Evolutionary conservation across 1,284 basidiomycete genomes (phyloP).

Genomic region (Leccinum huronense): DNA sequence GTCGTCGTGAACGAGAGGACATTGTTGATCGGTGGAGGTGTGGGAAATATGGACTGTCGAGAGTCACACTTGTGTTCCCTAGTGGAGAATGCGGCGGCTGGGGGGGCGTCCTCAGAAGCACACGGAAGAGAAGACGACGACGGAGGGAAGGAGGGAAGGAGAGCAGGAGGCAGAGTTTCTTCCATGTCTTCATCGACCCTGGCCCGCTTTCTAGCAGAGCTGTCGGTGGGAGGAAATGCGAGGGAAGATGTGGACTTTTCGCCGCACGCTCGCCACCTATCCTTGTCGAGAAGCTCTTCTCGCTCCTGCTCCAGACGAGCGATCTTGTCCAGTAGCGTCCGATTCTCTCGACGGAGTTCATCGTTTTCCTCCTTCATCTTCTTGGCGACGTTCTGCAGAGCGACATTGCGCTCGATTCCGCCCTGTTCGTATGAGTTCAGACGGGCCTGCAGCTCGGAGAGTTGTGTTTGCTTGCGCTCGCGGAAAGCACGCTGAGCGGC

Average conservation of each 20-base stretch:
- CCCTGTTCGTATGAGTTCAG: slow-evolving; percentile 86
- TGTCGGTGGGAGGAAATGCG: slow-evolving; percentile 24
- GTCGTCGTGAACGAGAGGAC: slow-evolving; percentile 37
- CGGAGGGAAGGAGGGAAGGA: slow-evolving; percentile 26
- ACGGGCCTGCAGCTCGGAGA: slow-evolving; percentile 86
- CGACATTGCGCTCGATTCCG: slow-evolving; percentile 86
- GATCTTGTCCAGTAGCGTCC: slow-evolving; percentile 58
- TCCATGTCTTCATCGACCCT: slow-evolving; percentile 37
- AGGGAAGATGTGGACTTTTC: slow-evolving; percentile 39
- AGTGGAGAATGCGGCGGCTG: slow-evolving; percentile 10
- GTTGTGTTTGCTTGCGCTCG: slow-evolving; percentile 86
- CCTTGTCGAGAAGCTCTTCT: slow-evolving; percentile 36
- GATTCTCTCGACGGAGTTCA: slow-evolving; percentile 63
- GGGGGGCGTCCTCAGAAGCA: slow-evolving; percentile 16
- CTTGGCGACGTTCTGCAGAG: slow-evolving; percentile 82
- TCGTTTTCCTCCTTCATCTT: slow-evolving; percentile 88
- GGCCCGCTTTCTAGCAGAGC: slow-evolving; percentile 41
- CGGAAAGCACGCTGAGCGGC: slow-evolving; percentile 90
- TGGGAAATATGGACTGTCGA: slow-evolving; percentile 22
- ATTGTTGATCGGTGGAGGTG: slow-evolving; percentile 28
- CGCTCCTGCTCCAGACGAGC: slow-evolving; percentile 48
- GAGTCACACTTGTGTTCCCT: slow-evolving; percentile 14
- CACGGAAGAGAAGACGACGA: slow-evolving; percentile 21
- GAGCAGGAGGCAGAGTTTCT: slow-evolving; percentile 32
- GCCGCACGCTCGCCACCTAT: slow-evolving; percentile 58